phyloP scores from a whole-genome alignment of 768 basidiomycete species.

The Pleurotus eryngii region DNA sequence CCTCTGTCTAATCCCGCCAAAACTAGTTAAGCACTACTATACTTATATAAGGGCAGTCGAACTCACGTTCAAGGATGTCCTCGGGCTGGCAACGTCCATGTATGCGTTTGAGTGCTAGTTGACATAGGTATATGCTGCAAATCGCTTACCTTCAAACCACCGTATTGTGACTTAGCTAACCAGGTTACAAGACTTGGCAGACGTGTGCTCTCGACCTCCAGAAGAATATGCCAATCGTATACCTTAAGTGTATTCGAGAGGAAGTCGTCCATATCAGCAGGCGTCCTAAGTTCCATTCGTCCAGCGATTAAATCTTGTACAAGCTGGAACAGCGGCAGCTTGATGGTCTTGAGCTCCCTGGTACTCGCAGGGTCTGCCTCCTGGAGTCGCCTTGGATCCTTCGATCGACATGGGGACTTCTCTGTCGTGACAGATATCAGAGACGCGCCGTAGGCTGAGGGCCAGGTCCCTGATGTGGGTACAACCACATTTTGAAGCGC shows the following conservation, averaged over 20 bases:
- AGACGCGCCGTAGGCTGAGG: slow-evolving; percentile 27
- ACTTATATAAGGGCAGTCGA: background rate
- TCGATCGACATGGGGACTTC: background rate
- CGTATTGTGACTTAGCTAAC: slow-evolving; percentile 25
- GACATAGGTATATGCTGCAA: background rate
- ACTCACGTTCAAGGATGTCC: background rate
- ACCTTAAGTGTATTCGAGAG: slow-evolving; percentile 27
- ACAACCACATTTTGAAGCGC: slow-evolving; percentile 39
- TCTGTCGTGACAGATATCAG: slow-evolving; percentile 20
- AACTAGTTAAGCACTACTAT: too few species aligned
- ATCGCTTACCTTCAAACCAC: background rate
- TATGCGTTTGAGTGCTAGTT: background rate
- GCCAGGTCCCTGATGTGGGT: slow-evolving; percentile 45
- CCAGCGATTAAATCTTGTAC: slow-evolving; percentile 34
- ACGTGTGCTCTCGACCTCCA: slow-evolving; percentile 29
- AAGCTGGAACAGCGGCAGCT: slow-evolving; percentile 31
- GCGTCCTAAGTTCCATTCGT: slow-evolving; percentile 41
- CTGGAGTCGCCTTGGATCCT: background rate
- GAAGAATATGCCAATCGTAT: slow-evolving; percentile 34
- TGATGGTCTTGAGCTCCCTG: slow-evolving; percentile 17
- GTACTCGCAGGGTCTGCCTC: slow-evolving; percentile 6
- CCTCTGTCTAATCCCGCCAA: background rate
- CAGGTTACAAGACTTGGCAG: slow-evolving; percentile 33
- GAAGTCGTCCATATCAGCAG: slow-evolving; percentile 34
- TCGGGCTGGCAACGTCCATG: background rate